phyloP scores from a whole-genome alignment of 306 rosid genomes.

The Coriaria nepalensis region DNA sequence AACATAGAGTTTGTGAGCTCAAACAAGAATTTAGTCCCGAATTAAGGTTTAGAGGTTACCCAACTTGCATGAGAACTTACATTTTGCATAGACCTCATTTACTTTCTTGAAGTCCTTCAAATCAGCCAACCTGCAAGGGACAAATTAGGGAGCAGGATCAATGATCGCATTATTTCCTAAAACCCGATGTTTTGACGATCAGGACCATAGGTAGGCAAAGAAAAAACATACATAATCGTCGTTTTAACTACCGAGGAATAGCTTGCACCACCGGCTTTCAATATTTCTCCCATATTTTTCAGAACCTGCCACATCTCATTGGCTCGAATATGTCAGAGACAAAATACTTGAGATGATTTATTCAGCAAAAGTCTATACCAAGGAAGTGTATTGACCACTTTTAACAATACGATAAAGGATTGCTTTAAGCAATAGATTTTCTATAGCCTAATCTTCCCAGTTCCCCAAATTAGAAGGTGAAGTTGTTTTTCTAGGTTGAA shows the following conservation, averaged over 20 bases:
- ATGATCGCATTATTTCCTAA: constrained; percentile 5
- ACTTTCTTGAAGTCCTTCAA: constrained; percentile 83
- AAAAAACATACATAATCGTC: constrained; percentile 55
- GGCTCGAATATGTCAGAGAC: constrained; percentile 1
- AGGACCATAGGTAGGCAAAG: background rate
- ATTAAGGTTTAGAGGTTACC: too few species aligned
- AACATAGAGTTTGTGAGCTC: too few species aligned
- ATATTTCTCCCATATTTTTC: constrained; percentile 87
- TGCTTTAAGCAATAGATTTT: too few species aligned
- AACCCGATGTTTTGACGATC: constrained; percentile 2
- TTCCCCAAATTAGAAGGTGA: too few species aligned
- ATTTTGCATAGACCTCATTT: constrained; percentile 75
- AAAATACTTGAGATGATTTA: background rate
- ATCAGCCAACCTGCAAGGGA: constrained; percentile 71
- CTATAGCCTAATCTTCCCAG: too few species aligned
- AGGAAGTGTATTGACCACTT: background rate
- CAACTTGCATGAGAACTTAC: constrained; percentile 29
- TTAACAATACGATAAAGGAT: background rate
- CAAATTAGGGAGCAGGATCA: constrained; percentile 3
- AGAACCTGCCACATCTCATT: constrained; percentile 37
- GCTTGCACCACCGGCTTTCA: constrained; percentile 66
- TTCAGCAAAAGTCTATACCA: background rate
- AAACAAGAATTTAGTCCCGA: too few species aligned
- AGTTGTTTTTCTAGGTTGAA: too few species aligned
- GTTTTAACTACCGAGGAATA: constrained; percentile 88